phyloP scores from a whole-genome alignment of 129 eudicot species.

The Dittrichia graveolens region DNA sequence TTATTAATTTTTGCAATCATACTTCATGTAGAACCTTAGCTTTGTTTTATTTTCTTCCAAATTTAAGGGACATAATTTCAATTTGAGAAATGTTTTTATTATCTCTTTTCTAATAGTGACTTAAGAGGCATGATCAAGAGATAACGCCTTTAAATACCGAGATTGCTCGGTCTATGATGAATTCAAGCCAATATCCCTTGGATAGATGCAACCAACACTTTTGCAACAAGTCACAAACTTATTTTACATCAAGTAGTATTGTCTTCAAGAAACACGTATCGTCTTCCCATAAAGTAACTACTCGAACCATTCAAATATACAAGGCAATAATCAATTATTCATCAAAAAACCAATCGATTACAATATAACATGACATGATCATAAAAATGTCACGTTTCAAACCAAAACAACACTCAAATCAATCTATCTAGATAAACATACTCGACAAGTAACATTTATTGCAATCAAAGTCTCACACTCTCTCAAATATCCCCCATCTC shows the following conservation, averaged over 20 bases:
- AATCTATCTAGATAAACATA: not conserved
- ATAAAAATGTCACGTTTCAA: not conserved
- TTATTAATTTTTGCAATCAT: no score
- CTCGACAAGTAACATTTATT: conserved; percentile 1
- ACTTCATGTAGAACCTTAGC: no score
- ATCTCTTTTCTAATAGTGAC: not conserved
- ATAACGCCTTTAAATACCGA: not conserved
- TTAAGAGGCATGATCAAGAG: not conserved
- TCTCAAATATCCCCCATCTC: conserved; percentile 2
- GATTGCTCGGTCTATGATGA: not conserved
- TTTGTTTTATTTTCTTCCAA: no score
- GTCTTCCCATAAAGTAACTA: not conserved
- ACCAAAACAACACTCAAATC: conserved; percentile 19
- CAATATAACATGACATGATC: conserved; percentile 13
- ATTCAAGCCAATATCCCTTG: not conserved
- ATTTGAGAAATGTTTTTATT: no score
- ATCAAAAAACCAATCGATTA: not conserved
- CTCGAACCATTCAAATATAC: not conserved
- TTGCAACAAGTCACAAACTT: no score
- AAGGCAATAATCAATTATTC: not conserved
- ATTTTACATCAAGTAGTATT: not conserved
- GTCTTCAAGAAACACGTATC: not conserved
- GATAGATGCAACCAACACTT: not conserved
- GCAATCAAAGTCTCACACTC: not conserved
- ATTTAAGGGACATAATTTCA: no score